phyloP scores from a whole-genome alignment of 2,329 filamentous ascomycete species.

The Xylariaceae sp. region DNA sequence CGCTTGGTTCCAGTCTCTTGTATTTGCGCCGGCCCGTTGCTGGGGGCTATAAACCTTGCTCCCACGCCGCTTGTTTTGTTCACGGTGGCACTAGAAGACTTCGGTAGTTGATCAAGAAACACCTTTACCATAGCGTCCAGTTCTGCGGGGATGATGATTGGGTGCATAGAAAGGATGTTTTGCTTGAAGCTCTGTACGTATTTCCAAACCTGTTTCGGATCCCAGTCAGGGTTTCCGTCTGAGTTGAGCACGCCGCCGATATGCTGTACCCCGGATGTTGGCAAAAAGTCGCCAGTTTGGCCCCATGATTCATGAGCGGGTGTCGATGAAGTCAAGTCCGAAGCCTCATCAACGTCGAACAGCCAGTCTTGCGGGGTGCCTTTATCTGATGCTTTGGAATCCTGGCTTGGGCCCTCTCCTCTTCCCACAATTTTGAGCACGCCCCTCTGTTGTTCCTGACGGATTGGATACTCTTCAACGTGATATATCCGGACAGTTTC shows the following conservation, averaged over 20 bases:
- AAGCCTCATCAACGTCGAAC: conserved; percentile 40
- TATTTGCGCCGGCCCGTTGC: conserved; percentile 22
- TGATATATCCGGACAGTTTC: conserved; percentile 48
- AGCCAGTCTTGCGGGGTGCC: conserved; percentile 33
- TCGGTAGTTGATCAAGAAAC: conserved; percentile 48
- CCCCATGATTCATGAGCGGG: conserved; percentile 55
- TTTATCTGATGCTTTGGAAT: conserved; percentile 48
- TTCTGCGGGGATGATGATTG: conserved; percentile 52
- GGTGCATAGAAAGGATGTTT: conserved; percentile 63
- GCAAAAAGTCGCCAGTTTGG: conserved; percentile 49
- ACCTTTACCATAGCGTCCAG: conserved; percentile 50
- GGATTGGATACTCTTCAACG: conserved; percentile 70
- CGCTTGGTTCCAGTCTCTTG: conserved; percentile 43
- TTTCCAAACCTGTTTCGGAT: conserved; percentile 44
- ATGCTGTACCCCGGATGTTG: conserved; percentile 34
- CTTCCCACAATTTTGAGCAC: conserved; percentile 71
- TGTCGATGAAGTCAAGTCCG: conserved; percentile 51
- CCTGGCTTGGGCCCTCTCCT: conserved; percentile 62
- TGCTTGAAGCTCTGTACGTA: conserved; percentile 57
- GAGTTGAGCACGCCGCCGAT: conserved; percentile 37
- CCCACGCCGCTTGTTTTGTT: conserved; percentile 7
- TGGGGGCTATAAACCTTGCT: conserved; percentile 31
- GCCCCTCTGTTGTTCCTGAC: conserved; percentile 69
- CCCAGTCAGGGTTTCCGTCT: conserved; percentile 54
- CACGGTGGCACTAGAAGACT: conserved; percentile 19